These are phyloP conservation scores for Graphilbum sp. DNA, from an alignment of 2,329 filamentous ascomycete genomes.

Conservation along the genomic window DNA sequence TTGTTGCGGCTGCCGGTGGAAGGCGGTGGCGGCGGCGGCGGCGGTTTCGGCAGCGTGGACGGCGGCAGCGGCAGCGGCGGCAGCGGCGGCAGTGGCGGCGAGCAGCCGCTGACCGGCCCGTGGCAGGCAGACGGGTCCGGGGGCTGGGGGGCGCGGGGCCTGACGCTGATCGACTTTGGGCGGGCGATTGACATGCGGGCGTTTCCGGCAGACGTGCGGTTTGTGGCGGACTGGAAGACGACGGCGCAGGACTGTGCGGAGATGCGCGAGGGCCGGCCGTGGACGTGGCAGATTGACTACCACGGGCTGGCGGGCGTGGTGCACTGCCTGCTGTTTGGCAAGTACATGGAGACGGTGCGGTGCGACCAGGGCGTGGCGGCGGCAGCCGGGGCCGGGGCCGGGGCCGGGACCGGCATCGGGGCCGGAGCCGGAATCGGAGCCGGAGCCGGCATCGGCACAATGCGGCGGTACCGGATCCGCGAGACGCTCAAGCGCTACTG, in stretches of 20 bases:
- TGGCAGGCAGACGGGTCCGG: conserved; percentile 59
- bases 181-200: conserved; percentile 84
- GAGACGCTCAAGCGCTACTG: conserved; percentile 88
- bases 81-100: not conserved
- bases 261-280: conserved; percentile 84
- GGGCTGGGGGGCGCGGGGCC: conserved; percentile 66
- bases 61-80: conserved; percentile 13
- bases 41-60: conserved; percentile 23
- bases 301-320: conserved; percentile 80
- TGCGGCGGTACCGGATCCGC: conserved; percentile 58
- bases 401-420: too few species aligned
- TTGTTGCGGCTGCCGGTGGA: conserved; percentile 67
- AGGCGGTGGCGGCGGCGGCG: conserved; percentile 15
- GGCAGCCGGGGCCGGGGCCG: not conserved
- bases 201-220: conserved; percentile 62
- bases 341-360: conserved; percentile 72
- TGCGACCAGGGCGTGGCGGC: conserved; percentile 18
- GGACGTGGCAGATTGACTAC: conserved; percentile 97
- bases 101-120: conserved; percentile 31
- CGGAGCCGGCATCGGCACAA: too few species aligned
- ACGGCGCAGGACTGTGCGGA: conserved; percentile 79
- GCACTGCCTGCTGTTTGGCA: conserved; percentile 81
- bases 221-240: conserved; percentile 93
- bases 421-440: too few species aligned
- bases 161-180: conserved; percentile 88